Conservation (phyloP, 139 green algal species). For the Zygnema circumcarinatum region DNA sequence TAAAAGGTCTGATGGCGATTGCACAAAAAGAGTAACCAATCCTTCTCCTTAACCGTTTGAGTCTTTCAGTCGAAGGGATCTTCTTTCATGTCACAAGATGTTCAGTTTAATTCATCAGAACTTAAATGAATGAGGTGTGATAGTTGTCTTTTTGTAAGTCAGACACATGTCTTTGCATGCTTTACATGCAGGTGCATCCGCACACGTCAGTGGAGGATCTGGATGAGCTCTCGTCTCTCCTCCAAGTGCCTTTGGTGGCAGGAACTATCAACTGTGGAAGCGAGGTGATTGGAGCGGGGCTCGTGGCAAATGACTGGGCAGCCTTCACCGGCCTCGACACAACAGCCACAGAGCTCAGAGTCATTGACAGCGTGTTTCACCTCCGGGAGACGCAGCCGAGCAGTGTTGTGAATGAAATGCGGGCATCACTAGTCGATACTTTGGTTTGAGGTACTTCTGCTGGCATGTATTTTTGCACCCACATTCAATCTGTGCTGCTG, state of each 20-base stretch:
- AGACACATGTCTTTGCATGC: too few species aligned
- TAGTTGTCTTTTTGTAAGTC: too few species aligned
- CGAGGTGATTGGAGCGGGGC: slow-evolving; percentile 89
- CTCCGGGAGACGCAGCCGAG: slow-evolving; percentile 81
- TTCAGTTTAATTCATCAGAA: too few species aligned
- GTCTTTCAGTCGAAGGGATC: too few species aligned
- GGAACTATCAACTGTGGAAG: slow-evolving; percentile 95
- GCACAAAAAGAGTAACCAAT: too few species aligned
- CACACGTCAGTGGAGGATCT: slow-evolving; percentile 97
- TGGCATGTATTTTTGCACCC: not conserved
- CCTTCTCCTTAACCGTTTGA: too few species aligned
- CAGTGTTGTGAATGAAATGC: slow-evolving; percentile 89
- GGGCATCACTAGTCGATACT: slow-evolving; percentile 86
- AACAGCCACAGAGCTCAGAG: slow-evolving; percentile 92
- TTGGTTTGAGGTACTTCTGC: slow-evolving; percentile 17
- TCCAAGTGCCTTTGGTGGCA: slow-evolving; percentile 93
- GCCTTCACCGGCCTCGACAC: slow-evolving; percentile 97
- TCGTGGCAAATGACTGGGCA: slow-evolving; percentile 96
- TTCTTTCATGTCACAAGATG: too few species aligned
- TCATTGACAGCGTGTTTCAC: slow-evolving; percentile 96
- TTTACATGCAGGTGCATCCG: slow-evolving; percentile 75
- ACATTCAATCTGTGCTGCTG: too few species aligned
- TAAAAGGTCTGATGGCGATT: too few species aligned
- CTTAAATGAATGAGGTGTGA: too few species aligned
- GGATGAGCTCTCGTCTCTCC: slow-evolving; percentile 94